Conservation (phyloP, 2,329 filamentous ascomycete species). For the Fusarium begoniae region DNA sequence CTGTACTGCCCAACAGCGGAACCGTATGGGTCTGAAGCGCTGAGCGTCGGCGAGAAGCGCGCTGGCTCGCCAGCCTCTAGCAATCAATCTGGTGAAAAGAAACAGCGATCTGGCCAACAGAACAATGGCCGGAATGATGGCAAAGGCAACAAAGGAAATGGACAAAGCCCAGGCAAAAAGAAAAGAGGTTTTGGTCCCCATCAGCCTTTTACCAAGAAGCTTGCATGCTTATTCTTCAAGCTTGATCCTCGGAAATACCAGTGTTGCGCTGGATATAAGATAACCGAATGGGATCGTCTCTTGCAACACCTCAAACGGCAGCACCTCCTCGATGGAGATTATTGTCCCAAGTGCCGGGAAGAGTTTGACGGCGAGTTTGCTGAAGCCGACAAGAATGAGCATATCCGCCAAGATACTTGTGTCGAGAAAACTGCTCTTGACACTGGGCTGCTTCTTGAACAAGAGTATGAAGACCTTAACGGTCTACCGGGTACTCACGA, state of each 20-base stretch:
- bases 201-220: neutral
- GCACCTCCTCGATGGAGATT: neutral
- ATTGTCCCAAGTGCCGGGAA: neutral
- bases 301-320: neutral
- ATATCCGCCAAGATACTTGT: neutral
- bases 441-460: fast-evolving
- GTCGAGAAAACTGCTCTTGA: fast-evolving
- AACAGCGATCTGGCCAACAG: fast-evolving
- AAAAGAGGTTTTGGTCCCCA: fast-evolving
- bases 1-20: fast-evolving
- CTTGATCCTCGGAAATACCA: fast-evolving
- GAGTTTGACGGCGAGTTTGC: fast-evolving
- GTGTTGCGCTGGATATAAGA: fast-evolving
- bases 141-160: too few relatives aligned
- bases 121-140: too few relatives aligned
- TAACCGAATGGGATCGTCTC: neutral
- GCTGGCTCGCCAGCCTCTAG: neutral
- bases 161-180: neutral
- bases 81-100: neutral
- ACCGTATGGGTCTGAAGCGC: fast-evolving
- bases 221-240: neutral
- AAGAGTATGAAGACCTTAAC: fast-evolving
- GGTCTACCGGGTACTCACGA: neutral
- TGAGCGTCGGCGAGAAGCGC: neutral
- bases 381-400: neutral